Percentiles rank a stretch among this genome's conserved stretches.
Evolutionary conservation across 257 asterid species (phyloP).

Genomic region (Lycium ferocissimum): DNA sequence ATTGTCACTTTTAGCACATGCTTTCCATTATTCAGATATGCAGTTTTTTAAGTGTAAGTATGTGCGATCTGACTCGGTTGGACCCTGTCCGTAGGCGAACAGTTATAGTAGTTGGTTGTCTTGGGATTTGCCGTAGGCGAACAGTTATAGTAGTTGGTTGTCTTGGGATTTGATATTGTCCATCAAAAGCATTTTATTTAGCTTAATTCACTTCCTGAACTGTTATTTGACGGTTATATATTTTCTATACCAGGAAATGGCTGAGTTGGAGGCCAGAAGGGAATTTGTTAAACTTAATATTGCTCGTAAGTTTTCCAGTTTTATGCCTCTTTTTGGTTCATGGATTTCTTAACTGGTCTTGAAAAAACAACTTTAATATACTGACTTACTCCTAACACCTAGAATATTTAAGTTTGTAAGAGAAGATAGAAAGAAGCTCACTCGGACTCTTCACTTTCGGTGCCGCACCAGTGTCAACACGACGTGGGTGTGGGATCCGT

Average conservation of each 20-base stretch:
- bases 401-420: background rate
- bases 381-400: slow-evolving; percentile 15
- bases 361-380: background rate
- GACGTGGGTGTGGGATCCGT: no score
- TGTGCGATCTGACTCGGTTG: background rate
- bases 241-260: slow-evolving; percentile 76
- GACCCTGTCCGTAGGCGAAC: background rate
- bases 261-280: slow-evolving; percentile 88
- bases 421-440: background rate
- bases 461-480: no score
- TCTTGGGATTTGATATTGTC: background rate
- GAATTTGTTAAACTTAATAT: slow-evolving; percentile 78
- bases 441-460: no score
- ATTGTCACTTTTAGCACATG: background rate
- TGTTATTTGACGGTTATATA: slow-evolving; percentile 12
- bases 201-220: background rate
- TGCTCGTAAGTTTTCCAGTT: slow-evolving; percentile 69
- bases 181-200: background rate
- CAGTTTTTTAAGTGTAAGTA: background rate
- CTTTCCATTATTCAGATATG: slow-evolving; percentile 8
- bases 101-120: background rate
- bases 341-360: background rate
- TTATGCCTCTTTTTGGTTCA: slow-evolving; percentile 17
- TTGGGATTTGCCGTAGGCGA: background rate
- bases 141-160: background rate